Evolutionary conservation across 2,329 filamentous ascomycete species (phyloP).

Genomic region (Colletotrichum magnum): DNA sequence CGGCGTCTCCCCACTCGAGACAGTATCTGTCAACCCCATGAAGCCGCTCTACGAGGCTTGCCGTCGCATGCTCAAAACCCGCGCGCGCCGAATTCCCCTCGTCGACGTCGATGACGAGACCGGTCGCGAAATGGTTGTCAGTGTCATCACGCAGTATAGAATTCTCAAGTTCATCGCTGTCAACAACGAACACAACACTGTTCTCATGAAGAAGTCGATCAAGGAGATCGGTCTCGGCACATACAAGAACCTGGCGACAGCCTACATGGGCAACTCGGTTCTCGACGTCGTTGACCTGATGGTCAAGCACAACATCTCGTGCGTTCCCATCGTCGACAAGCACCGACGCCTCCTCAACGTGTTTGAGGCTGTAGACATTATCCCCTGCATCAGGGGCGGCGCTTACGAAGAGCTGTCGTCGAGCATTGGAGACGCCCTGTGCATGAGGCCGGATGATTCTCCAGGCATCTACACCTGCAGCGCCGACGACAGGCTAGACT

Average conservation of each 20-base stretch:
- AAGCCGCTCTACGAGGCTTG: constrained; percentile 95
- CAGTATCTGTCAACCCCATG: constrained; percentile 93
- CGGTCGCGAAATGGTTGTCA: constrained; percentile 90
- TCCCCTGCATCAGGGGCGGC: constrained; percentile 93
- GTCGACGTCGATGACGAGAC: constrained; percentile 97
- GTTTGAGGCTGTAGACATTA: constrained; percentile 97
- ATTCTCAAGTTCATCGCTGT: constrained; percentile 99
- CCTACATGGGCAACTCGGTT: constrained; percentile 89
- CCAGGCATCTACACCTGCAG: constrained; percentile 97
- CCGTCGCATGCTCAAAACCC: constrained; percentile 92
- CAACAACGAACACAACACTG: constrained; percentile 87
- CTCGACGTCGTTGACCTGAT: constrained; percentile 95
- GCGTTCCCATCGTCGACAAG: constrained; percentile 90
- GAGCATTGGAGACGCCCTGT: constrained; percentile 88
- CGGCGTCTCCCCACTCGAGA: constrained; percentile 91
- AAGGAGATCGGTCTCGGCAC: constrained; percentile 88
- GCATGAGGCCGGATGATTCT: constrained; percentile 90
- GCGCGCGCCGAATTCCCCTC: constrained; percentile 92
- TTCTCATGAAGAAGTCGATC: constrained; percentile 88
- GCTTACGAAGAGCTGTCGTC: constrained; percentile 91
- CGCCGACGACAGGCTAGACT: constrained; percentile 90
- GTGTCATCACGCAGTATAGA: constrained; percentile 97
- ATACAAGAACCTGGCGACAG: constrained; percentile 84
- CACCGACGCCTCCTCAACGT: constrained; percentile 88
- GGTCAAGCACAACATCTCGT: constrained; percentile 93